These are phyloP conservation scores for Pseudogymnoascus sp. DNA, from an alignment of 2,329 filamentous ascomycete species.

Conservation along the genomic window DNA sequence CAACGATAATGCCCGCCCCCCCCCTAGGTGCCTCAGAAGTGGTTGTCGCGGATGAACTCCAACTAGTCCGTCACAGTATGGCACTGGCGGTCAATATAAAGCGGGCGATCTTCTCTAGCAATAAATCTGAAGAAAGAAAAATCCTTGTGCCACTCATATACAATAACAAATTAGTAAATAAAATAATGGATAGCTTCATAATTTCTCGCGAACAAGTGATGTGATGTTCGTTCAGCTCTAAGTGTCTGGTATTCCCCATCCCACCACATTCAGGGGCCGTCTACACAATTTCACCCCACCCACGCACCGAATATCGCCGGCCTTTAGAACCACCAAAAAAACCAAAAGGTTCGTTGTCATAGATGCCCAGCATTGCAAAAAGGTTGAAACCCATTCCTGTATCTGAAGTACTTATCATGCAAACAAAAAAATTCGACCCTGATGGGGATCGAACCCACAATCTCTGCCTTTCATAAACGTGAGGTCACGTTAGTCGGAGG, in stretches of 20 bases:
- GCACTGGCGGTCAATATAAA: too few species aligned
- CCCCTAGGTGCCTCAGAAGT: background rate
- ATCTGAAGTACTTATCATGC: background rate
- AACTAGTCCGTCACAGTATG: too few species aligned
- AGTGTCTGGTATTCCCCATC: background rate
- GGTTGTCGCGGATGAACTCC: too few species aligned
- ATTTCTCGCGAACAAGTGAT: background rate
- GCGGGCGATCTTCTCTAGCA: too few species aligned
- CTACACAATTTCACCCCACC: background rate
- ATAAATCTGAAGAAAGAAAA: too few species aligned
- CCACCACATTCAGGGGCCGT: background rate
- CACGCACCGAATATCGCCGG: background rate
- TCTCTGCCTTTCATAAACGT: conserved; percentile 9
- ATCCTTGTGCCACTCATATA: too few species aligned
- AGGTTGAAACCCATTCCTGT: background rate
- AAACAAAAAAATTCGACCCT: conserved; percentile 5
- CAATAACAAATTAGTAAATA: background rate
- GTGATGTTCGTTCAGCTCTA: background rate
- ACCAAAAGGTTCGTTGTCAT: background rate
- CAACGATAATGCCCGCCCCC: background rate
- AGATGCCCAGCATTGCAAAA: background rate
- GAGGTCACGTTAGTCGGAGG: conserved; percentile 7
- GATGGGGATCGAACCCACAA: conserved; percentile 10
- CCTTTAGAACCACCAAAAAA: background rate
- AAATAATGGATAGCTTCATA: background rate